phyloP scores from a whole-genome alignment of 176 grass and related monocot species.

The Phoenix dactylifera region DNA sequence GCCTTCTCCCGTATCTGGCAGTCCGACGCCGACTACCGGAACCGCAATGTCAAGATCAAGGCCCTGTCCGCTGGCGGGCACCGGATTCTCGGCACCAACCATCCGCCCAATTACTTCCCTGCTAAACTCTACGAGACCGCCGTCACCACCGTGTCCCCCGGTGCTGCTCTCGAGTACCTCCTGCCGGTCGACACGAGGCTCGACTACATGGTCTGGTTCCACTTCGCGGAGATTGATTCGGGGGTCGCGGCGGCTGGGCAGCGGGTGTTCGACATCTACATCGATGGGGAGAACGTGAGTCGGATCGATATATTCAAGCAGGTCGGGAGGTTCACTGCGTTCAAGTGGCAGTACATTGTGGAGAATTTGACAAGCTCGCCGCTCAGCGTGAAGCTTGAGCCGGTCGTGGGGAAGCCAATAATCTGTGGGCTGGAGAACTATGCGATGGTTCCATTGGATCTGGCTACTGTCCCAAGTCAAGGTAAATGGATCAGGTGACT shows the following conservation, averaged over 20 bases:
- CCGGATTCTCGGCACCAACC: constrained; percentile 72
- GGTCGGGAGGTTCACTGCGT: constrained; percentile 82
- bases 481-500: constrained; percentile 24
- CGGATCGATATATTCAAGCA: constrained; percentile 89
- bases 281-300: constrained; percentile 48
- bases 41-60: constrained; percentile 37
- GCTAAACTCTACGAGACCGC: constrained; percentile 77
- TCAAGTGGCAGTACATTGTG: constrained; percentile 82
- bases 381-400: constrained; percentile 60
- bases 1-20: constrained; percentile 86
- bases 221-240: constrained; percentile 79
- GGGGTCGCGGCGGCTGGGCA: constrained; percentile 38
- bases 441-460: constrained; percentile 81
- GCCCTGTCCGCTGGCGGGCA: constrained; percentile 59
- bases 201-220: constrained; percentile 93
- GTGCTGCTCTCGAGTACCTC: constrained; percentile 54
- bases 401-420: constrained; percentile 65
- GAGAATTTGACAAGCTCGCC: constrained; percentile 55
- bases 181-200: constrained; percentile 87
- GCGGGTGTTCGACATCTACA: constrained; percentile 80
- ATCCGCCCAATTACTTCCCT: constrained; percentile 95
- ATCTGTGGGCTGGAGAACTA: constrained; percentile 95
- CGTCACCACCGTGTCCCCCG: constrained; percentile 52
- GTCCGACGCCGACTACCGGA: constrained; percentile 58
- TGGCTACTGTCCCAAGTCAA: constrained; percentile 50